A percentile compares a stretch with the other conserved stretches of the same genome.
Conservation (phyloP, 768 basidiomycete species). For the Multifurca ochricompacta region DNA sequence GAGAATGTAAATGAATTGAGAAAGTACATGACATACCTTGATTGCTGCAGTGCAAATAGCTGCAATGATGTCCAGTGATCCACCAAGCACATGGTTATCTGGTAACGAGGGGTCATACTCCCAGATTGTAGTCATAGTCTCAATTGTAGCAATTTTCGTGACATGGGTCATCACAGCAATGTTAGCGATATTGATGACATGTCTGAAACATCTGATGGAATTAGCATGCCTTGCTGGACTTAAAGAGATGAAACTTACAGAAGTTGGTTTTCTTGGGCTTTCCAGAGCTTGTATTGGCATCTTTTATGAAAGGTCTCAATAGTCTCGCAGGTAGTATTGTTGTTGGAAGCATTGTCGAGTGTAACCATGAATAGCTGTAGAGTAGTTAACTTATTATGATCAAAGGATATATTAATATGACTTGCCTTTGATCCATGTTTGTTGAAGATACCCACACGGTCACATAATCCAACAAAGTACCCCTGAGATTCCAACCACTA, state of each 20-base stretch:
- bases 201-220: constrained; percentile 26
- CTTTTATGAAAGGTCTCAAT: constrained; percentile 8
- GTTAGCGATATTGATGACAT: constrained; percentile 27
- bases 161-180: constrained; percentile 29
- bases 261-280: constrained; percentile 19
- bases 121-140: constrained; percentile 29
- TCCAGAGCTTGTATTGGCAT: constrained; percentile 24
- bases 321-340: not conserved
- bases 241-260: constrained; percentile 16
- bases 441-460: constrained; percentile 25
- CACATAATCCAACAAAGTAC: constrained; percentile 24
- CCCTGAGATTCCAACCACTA: constrained; percentile 25
- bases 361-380: not conserved
- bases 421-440: constrained; percentile 23
- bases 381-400: not conserved
- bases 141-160: constrained; percentile 26
- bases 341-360: not conserved
- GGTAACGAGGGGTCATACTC: constrained; percentile 26
- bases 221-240: not conserved
- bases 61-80: too few relatives aligned
- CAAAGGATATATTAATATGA: not conserved
- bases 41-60: constrained; percentile 26
- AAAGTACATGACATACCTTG: constrained; percentile 24
- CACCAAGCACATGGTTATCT: constrained; percentile 25
- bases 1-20: not conserved